A percentile compares a stretch with the other conserved stretches of the same genome.
These are phyloP conservation scores for Paramecium biaurelia DNA, from an alignment of 73 alveolate genomes.

Conservation along the genomic window DNA sequence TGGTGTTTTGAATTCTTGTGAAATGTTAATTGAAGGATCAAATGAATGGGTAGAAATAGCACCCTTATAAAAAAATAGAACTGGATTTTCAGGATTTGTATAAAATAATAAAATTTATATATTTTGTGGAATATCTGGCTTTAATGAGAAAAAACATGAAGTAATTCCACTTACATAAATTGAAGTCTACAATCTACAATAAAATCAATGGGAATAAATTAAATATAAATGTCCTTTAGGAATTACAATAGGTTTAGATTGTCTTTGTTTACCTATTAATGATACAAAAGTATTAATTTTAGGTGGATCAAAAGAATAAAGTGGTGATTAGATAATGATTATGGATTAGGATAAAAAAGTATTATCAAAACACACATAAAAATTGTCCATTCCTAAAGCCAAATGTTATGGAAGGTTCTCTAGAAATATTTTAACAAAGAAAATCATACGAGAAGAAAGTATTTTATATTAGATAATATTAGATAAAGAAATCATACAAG, in stretches of 20 bases:
- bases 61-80: not conserved
- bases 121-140: not conserved
- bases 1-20: not conserved
- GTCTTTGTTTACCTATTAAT: not conserved
- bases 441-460: not conserved
- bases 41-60: not conserved
- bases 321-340: not conserved
- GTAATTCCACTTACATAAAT: not conserved
- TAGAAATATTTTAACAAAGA: not conserved
- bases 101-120: not conserved
- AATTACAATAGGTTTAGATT: not conserved
- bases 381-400: not conserved
- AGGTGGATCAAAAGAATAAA: not conserved
- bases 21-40: not conserved
- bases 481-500: not conserved
- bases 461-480: not conserved
- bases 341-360: not conserved
- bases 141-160: not conserved
- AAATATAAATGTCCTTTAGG: conserved; percentile 10
- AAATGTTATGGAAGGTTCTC: not conserved
- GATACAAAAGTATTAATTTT: not conserved
- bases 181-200: not conserved
- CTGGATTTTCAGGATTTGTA: conserved; percentile 24
- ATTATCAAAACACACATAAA: not conserved
- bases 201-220: not conserved